Evolutionary conservation across 257 asterid species (phyloP).

Genomic region (Lycium barbarum): DNA sequence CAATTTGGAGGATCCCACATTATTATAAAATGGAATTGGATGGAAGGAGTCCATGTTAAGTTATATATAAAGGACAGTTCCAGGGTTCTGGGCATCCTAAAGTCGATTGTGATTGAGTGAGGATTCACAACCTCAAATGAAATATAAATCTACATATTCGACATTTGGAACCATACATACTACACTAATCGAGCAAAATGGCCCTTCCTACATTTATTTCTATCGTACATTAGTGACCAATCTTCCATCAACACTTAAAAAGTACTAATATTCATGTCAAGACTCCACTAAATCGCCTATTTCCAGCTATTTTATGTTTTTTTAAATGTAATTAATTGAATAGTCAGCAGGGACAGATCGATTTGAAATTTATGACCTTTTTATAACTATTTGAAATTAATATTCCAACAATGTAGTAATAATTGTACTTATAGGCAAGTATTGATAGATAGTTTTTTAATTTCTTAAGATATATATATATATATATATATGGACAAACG

Average conservation of each 20-base stretch:
- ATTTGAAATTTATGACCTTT: too few relatives aligned
- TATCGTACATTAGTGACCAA: neutral
- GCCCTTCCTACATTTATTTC: conserved; percentile 21
- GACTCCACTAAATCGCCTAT: too few relatives aligned
- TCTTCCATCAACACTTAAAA: neutral
- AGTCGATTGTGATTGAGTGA: conserved; percentile 12
- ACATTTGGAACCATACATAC: conserved; percentile 22
- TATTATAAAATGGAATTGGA: neutral
- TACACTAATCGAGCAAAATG: neutral
- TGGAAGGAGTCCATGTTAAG: neutral
- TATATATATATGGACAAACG: too few relatives aligned
- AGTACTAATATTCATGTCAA: too few relatives aligned
- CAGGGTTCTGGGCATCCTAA: conserved; percentile 25
- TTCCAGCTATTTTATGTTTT: too few relatives aligned
- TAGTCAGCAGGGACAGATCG: too few relatives aligned
- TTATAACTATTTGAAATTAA: too few relatives aligned
- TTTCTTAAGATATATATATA: too few relatives aligned
- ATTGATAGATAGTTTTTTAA: too few relatives aligned
- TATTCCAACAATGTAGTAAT: too few relatives aligned
- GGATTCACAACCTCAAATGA: neutral
- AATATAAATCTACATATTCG: neutral
- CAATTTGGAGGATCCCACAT: neutral
- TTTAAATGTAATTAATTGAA: too few relatives aligned
- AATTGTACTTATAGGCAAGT: too few relatives aligned
- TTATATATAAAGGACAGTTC: neutral